A percentile compares a stretch with the other conserved stretches of the same genome.
Evolutionary conservation across 2,329 filamentous ascomycete genomes (phyloP).

Genomic region (Zelopaecilomyces penicillatus): DNA sequence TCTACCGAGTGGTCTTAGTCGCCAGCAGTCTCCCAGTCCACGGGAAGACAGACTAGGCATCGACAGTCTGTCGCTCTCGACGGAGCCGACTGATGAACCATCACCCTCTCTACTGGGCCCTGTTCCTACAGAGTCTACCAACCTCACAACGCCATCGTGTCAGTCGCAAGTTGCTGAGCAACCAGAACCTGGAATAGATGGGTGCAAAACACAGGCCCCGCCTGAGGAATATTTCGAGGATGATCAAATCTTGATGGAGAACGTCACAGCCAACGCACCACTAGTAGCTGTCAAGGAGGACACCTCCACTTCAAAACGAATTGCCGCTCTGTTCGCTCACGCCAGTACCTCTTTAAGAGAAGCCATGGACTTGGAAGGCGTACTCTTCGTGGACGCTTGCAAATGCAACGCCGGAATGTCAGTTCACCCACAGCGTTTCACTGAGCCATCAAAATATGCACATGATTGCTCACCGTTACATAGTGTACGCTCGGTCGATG

Average conservation of each 20-base stretch:
- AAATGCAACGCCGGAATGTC: conserved; percentile 1
- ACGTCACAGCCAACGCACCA: neutral
- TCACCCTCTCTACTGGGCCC: neutral
- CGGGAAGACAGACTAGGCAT: too few relatives aligned
- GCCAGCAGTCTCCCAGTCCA: neutral
- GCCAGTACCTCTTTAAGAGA: neutral
- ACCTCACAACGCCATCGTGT: neutral
- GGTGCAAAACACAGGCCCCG: neutral
- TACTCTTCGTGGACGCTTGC: neutral
- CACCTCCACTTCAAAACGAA: neutral
- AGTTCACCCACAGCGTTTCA: neutral
- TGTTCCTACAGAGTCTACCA: neutral
- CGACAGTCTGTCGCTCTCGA: neutral
- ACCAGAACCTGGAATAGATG: neutral
- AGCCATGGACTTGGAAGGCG: conserved; percentile 2
- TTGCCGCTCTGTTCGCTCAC: neutral
- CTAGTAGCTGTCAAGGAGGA: conserved; percentile 1
- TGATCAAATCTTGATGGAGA: neutral
- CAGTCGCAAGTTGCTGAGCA: neutral
- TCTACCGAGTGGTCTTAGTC: neutral
- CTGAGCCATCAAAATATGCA: neutral
- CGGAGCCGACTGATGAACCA: neutral
- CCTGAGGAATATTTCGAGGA: neutral
- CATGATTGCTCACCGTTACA: neutral
- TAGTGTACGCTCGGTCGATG: neutral